Evolutionary conservation across 345 rosid species (phyloP).

Genomic region (Tarenaya hassleriana): DNA sequence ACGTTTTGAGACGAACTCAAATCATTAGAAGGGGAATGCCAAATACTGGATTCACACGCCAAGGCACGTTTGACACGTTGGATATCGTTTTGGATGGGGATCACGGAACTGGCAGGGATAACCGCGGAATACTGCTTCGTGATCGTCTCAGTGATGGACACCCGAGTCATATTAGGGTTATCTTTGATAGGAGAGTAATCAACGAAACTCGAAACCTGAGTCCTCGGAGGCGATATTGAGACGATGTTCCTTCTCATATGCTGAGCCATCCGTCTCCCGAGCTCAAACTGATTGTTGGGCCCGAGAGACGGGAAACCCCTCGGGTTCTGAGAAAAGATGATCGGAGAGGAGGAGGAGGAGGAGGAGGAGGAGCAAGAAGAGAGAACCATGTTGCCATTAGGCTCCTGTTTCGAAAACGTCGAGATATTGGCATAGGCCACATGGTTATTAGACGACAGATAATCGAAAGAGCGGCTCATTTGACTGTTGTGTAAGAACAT

Average conservation of each 20-base stretch:
- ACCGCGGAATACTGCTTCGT: conserved; percentile 13
- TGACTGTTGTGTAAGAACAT: too few species aligned
- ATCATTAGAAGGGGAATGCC: conserved; percentile 1
- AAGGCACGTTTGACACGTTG: background rate
- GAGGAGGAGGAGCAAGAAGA: background rate
- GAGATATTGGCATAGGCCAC: too few species aligned
- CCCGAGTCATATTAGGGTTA: conserved; percentile 18
- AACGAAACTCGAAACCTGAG: conserved; percentile 7
- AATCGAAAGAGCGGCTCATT: too few species aligned
- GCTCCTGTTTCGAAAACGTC: too few species aligned
- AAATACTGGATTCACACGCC: conserved; percentile 3
- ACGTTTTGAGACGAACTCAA: background rate
- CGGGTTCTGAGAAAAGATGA: conserved; percentile 8
- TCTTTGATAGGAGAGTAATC: conserved; percentile 5
- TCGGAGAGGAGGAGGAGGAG: conserved; percentile 9
- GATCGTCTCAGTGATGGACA: conserved; percentile 19
- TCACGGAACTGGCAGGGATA: conserved; percentile 12
- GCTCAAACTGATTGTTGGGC: background rate
- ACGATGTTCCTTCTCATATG: conserved; percentile 13
- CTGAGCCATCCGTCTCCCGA: background rate
- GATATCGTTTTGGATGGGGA: conserved; percentile 8
- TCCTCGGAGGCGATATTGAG: too few species aligned
- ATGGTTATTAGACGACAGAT: too few species aligned
- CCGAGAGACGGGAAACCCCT: conserved; percentile 13
- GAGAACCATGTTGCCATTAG: conserved; percentile 4